Percentiles rank a stretch among this genome's conserved stretches.
Conservation (phyloP, 2,329 filamentous ascomycete genomes). For the Didymella lethalis region DNA sequence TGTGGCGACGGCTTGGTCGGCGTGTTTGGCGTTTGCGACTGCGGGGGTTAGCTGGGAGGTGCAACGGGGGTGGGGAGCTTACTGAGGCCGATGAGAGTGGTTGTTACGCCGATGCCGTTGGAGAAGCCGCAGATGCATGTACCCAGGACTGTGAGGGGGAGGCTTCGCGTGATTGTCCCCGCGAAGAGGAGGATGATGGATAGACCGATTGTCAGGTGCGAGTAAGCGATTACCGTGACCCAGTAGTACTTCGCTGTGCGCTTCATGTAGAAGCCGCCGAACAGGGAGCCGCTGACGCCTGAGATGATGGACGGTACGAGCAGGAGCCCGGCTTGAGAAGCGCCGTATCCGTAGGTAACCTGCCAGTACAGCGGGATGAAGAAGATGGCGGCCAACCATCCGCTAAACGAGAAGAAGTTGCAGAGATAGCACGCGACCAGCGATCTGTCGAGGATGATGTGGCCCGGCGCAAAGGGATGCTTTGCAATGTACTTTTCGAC, state of each 20-base stretch:
- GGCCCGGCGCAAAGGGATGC: constrained; percentile 77
- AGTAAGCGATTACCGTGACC: constrained; percentile 68
- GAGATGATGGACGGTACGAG: constrained; percentile 71
- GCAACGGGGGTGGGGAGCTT: constrained; percentile 31
- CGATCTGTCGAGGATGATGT: constrained; percentile 72
- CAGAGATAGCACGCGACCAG: constrained; percentile 73
- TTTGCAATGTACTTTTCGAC: constrained; percentile 73
- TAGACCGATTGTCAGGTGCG: constrained; percentile 62
- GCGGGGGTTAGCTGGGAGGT: constrained; percentile 7
- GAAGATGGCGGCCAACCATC: constrained; percentile 68
- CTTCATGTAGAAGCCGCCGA: constrained; percentile 72
- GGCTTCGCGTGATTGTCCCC: constrained; percentile 60
- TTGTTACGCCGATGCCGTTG: constrained; percentile 71
- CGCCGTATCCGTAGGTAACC: constrained; percentile 69
- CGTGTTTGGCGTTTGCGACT: constrained; percentile 71
- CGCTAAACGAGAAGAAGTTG: constrained; percentile 75
- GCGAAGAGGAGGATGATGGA: constrained; percentile 65
- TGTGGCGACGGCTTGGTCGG: constrained; percentile 77
- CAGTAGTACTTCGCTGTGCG: constrained; percentile 75
- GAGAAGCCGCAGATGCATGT: constrained; percentile 63
- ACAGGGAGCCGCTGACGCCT: constrained; percentile 70
- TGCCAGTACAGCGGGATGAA: constrained; percentile 83
- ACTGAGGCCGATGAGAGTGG: constrained; percentile 73
- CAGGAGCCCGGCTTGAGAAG: constrained; percentile 69
- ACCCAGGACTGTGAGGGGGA: constrained; percentile 63